Evolutionary conservation across 768 basidiomycete genomes (phyloP).

Genomic region (Suillus americanus): DNA sequence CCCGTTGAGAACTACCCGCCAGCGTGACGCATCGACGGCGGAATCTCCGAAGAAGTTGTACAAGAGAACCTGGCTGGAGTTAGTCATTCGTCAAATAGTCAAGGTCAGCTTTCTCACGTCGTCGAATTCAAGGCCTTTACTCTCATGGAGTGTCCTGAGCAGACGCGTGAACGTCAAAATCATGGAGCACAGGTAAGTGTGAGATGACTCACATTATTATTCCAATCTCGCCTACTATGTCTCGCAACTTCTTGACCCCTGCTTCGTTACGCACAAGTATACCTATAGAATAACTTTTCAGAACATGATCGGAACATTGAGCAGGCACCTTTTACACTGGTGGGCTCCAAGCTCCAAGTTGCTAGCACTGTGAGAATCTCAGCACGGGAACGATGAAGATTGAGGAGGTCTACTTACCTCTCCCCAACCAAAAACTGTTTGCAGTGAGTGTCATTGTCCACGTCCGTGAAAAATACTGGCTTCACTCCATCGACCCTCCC

Average conservation of each 20-base stretch:
- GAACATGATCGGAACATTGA: neutral
- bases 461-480: conserved; percentile 56
- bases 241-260: conserved; percentile 45
- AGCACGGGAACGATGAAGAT: conserved; percentile 5
- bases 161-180: neutral
- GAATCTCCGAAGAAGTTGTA: conserved; percentile 79
- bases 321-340: conserved; percentile 46
- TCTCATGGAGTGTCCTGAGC: conserved; percentile 31
- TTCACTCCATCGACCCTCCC: conserved; percentile 54
- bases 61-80: conserved; percentile 53
- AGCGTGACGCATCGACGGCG: conserved; percentile 44
- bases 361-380: conserved; percentile 35
- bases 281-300: conserved; percentile 38
- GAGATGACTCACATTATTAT: conserved; percentile 51
- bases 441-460: conserved; percentile 42
- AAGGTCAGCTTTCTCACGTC: conserved; percentile 11
- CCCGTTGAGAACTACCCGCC: conserved; percentile 56
- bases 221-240: conserved; percentile 57
- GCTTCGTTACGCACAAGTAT: conserved; percentile 66
- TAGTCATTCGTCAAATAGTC: neutral
- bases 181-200: neutral
- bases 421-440: conserved; percentile 58
- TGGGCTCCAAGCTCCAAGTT: conserved; percentile 59
- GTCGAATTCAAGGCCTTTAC: conserved; percentile 30
- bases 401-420: conserved; percentile 33